phyloP scores from a whole-genome alignment of 176 grass and related monocot genomes.

The Urochloa ruziziensis region DNA sequence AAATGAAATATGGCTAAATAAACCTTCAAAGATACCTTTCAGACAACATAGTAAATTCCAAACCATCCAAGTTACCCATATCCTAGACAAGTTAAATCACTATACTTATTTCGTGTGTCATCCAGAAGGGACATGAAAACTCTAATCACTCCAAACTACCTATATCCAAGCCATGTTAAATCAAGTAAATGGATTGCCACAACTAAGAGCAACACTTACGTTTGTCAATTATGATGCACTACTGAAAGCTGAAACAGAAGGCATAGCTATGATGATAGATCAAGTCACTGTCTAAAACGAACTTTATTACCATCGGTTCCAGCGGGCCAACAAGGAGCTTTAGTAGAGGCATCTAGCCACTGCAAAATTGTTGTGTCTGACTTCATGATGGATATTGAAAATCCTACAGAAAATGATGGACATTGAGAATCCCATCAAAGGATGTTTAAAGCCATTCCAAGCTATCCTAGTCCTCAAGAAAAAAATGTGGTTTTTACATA shows the following conservation, averaged over 20 bases:
- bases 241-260: neutral
- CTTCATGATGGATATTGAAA: constrained; percentile 93
- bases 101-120: neutral
- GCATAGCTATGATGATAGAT: neutral
- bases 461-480: neutral
- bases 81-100: neutral
- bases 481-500: neutral
- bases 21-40: neutral
- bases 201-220: neutral
- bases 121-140: neutral
- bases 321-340: constrained; percentile 87
- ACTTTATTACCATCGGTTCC: constrained; percentile 51
- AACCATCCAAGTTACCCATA: neutral
- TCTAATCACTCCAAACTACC: neutral
- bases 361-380: constrained; percentile 70
- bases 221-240: neutral
- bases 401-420: constrained; percentile 47
- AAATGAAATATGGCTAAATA: neutral
- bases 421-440: constrained; percentile 71
- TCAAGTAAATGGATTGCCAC: neutral
- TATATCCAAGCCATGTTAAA: neutral
- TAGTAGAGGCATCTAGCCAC: constrained; percentile 79
- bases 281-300: neutral
- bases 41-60: neutral
- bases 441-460: neutral